phyloP scores from a whole-genome alignment of 2,329 filamentous ascomycete genomes.

The Diplodia corticola region DNA sequence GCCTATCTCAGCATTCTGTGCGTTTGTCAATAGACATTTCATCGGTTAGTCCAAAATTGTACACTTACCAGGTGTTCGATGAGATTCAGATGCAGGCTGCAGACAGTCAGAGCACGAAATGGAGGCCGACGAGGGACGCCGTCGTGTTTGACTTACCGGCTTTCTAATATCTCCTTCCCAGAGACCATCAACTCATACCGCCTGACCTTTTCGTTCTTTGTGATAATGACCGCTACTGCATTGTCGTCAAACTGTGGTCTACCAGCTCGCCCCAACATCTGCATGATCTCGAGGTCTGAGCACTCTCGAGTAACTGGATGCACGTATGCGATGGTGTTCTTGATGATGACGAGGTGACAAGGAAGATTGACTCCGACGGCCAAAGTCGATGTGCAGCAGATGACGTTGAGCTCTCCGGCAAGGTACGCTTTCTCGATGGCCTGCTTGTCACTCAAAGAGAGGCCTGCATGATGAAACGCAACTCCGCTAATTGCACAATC shows the following conservation, averaged over 20 bases:
- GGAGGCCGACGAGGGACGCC: no score
- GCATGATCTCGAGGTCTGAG: conserved; percentile 81
- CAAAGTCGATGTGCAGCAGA: conserved; percentile 84
- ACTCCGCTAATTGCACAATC: conserved; percentile 61
- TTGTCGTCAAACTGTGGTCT: conserved; percentile 79
- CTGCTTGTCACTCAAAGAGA: conserved; percentile 64
- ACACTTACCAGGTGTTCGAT: conserved; percentile 66
- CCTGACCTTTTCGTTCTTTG: conserved; percentile 61
- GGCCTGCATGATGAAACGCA: conserved; percentile 79
- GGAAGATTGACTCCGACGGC: conserved; percentile 83
- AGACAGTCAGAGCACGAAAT: not conserved
- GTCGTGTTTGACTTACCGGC: conserved; percentile 48
- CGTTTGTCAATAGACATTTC: not conserved
- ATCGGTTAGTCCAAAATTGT: not conserved
- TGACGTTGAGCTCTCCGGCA: conserved; percentile 70
- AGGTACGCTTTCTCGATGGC: conserved; percentile 69
- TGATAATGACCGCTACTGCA: conserved; percentile 78
- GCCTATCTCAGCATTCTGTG: conserved; percentile 74
- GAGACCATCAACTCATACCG: conserved; percentile 74
- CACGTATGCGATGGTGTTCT: conserved; percentile 68
- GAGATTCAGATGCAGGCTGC: conserved; percentile 70
- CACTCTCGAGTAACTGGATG: conserved; percentile 62
- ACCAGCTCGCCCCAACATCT: conserved; percentile 84
- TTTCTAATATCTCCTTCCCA: conserved; percentile 73
- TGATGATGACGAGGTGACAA: conserved; percentile 79